phyloP scores from a whole-genome alignment of 1,139 yeast genomes.

The Saccharomyces hybrid region DNA sequence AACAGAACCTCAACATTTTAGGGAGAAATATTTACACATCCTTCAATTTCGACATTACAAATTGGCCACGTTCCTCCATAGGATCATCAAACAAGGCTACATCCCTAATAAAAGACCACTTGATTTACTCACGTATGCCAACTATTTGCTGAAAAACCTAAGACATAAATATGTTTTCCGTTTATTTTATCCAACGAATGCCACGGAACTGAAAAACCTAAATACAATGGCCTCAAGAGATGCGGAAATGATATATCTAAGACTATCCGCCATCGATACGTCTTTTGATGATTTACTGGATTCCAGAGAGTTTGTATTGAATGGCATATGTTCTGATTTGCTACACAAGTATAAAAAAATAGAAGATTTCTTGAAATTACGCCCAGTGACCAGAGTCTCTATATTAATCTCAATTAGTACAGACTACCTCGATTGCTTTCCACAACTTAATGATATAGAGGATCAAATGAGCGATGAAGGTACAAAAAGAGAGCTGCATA shows the following conservation, averaged over 20 bases:
- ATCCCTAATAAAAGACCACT: conserved; percentile 1
- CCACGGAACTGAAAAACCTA: conserved; percentile 4
- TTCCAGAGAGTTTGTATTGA: conserved; percentile 12
- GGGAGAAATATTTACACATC: neutral
- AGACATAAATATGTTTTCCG: conserved; percentile 18
- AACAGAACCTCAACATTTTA: too few species aligned
- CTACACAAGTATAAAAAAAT: conserved; percentile 2
- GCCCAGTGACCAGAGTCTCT: neutral
- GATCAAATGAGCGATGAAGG: neutral
- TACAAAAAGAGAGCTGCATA: conserved; percentile 5
- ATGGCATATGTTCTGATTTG: conserved; percentile 7
- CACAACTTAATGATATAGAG: neutral
- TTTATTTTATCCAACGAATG: conserved; percentile 7
- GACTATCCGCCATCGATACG: conserved; percentile 22
- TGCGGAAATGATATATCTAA: conserved; percentile 16
- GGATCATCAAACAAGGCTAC: conserved; percentile 5
- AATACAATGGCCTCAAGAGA: conserved; percentile 6
- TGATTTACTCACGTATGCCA: conserved; percentile 9
- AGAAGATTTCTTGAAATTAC: conserved; percentile 12
- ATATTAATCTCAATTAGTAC: neutral
- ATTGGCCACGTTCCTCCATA: conserved; percentile 4
- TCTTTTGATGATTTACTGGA: conserved; percentile 20
- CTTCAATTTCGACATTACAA: neutral
- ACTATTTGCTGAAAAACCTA: conserved; percentile 11
- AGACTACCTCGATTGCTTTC: neutral